Evolutionary conservation across 768 basidiomycete species (phyloP).

Genomic region (Lepiota venenata): DNA sequence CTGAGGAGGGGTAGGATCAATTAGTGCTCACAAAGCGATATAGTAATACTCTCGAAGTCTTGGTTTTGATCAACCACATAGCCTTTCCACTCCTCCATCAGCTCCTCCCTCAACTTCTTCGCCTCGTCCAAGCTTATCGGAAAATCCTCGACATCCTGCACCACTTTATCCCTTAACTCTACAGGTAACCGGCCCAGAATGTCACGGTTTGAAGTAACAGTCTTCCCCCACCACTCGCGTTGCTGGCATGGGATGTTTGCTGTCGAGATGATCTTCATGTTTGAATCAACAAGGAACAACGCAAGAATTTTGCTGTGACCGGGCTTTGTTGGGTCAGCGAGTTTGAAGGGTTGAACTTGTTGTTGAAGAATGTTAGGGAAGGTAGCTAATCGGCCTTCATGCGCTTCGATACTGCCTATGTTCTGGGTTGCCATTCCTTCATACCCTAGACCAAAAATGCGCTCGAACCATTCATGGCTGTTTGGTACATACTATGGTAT

Average conservation of each 20-base stretch:
- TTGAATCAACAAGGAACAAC: slow-evolving; percentile 35
- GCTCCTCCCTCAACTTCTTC: slow-evolving; percentile 23
- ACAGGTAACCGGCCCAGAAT: slow-evolving; percentile 18
- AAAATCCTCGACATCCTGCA: slow-evolving; percentile 21
- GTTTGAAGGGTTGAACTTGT: slow-evolving; percentile 29
- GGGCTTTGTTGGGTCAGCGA: slow-evolving; percentile 29
- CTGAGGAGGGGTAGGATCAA: too few species aligned
- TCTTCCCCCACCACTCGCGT: slow-evolving; percentile 24
- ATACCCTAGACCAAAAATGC: neutral
- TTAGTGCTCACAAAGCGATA: slow-evolving; percentile 26
- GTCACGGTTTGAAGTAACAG: slow-evolving; percentile 6
- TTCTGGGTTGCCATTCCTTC: slow-evolving; percentile 10
- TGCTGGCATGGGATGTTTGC: slow-evolving; percentile 25
- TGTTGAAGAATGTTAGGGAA: slow-evolving; percentile 38
- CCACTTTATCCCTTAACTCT: slow-evolving; percentile 23
- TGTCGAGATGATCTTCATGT: slow-evolving; percentile 21
- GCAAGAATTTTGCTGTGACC: slow-evolving; percentile 39
- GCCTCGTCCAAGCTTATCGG: slow-evolving; percentile 26
- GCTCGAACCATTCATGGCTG: neutral
- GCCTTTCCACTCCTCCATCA: slow-evolving; percentile 30
- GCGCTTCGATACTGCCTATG: slow-evolving; percentile 25
- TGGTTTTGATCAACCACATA: slow-evolving; percentile 15
- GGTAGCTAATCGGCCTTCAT: slow-evolving; percentile 25
- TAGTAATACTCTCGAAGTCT: slow-evolving; percentile 11
- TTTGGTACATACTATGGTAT: slow-evolving; percentile 1